Percentiles rank a stretch among this genome's conserved stretches.
phyloP scores from a whole-genome alignment of 345 rosid species.

The Pistacia integerrima region DNA sequence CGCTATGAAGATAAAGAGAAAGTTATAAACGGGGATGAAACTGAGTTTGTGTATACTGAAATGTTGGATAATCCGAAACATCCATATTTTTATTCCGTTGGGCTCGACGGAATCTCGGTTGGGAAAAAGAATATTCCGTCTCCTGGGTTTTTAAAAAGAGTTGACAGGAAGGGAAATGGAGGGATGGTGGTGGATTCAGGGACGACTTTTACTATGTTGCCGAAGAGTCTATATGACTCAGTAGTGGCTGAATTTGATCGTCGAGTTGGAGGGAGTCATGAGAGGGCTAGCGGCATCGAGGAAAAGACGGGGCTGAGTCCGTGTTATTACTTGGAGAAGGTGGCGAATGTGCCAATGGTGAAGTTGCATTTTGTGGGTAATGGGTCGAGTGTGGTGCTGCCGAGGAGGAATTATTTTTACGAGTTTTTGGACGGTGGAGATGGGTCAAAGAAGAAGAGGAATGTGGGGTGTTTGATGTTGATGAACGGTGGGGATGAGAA shows the following conservation, averaged over 20 bases:
- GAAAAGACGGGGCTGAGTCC: conserved; percentile 71
- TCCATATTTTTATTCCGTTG: conserved; percentile 86
- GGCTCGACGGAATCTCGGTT: conserved; percentile 75
- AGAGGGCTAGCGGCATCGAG: conserved; percentile 66
- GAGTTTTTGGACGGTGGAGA: conserved; percentile 70
- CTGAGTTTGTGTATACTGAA: conserved; percentile 58
- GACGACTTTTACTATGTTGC: conserved; percentile 93
- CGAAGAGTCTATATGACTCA: conserved; percentile 57
- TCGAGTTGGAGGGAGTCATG: conserved; percentile 52
- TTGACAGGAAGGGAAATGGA: conserved; percentile 65
- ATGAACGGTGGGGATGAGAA: conserved; percentile 89
- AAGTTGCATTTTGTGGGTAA: conserved; percentile 72
- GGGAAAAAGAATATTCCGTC: conserved; percentile 72
- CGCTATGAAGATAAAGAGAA: conserved; percentile 57
- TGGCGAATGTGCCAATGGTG: conserved; percentile 51
- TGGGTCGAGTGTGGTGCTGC: conserved; percentile 70
- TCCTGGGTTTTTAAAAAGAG: conserved; percentile 50
- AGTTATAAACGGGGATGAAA: conserved; percentile 19
- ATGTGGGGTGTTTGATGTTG: conserved; percentile 83
- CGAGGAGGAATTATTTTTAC: conserved; percentile 76
- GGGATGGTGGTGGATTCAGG: conserved; percentile 96
- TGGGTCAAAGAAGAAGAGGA: conserved; percentile 46
- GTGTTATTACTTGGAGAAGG: conserved; percentile 58
- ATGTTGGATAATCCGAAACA: conserved; percentile 79
- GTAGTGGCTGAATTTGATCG: conserved; percentile 67